These are phyloP conservation scores for Scopulariopsis brevicaulis DNA, from an alignment of 2,329 filamentous ascomycete species.

Conservation along the genomic window DNA sequence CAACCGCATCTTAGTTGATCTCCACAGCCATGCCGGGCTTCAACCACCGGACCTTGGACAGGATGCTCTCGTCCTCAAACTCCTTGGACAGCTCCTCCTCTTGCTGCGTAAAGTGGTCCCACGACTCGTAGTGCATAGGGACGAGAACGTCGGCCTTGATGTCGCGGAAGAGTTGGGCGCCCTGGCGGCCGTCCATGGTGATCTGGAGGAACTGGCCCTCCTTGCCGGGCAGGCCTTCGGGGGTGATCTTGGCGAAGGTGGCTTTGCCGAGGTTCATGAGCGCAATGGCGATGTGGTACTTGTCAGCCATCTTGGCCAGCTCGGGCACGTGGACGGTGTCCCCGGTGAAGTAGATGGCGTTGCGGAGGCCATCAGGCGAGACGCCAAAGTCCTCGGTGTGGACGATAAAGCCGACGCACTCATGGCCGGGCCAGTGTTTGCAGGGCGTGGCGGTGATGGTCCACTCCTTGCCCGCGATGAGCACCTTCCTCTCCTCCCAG, in stretches of 20 bases:
- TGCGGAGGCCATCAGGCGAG: slow-evolving; percentile 20
- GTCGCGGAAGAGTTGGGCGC: slow-evolving; percentile 22
- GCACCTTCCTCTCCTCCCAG: slow-evolving; percentile 21
- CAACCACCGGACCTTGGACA: too few species aligned
- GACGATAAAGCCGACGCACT: slow-evolving; percentile 33
- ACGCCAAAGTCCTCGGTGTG: slow-evolving; percentile 22
- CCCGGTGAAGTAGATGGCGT: slow-evolving; percentile 35
- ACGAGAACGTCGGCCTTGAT: slow-evolving; percentile 27
- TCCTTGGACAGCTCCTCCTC: slow-evolving; percentile 15
- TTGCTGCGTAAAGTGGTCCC: slow-evolving; percentile 29
- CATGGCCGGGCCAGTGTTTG: slow-evolving; percentile 28
- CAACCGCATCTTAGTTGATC: too few species aligned
- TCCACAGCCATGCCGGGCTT: too few species aligned
- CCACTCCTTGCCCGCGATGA: slow-evolving; percentile 20
- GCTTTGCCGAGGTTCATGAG: slow-evolving; percentile 28
- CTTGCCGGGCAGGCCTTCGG: too few species aligned
- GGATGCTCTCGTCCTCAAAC: slow-evolving; percentile 19
- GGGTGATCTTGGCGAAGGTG: neutral
- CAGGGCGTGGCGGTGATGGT: slow-evolving; percentile 29
- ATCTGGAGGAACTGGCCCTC: slow-evolving; percentile 18
- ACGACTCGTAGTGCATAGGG: slow-evolving; percentile 34
- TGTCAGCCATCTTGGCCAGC: slow-evolving; percentile 18
- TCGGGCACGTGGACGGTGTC: slow-evolving; percentile 35
- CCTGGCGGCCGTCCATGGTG: slow-evolving; percentile 31
- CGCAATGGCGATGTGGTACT: slow-evolving; percentile 23